Evolutionary conservation across 306 rosid species (phyloP).

Genomic region (Gastrolobium villosum): DNA sequence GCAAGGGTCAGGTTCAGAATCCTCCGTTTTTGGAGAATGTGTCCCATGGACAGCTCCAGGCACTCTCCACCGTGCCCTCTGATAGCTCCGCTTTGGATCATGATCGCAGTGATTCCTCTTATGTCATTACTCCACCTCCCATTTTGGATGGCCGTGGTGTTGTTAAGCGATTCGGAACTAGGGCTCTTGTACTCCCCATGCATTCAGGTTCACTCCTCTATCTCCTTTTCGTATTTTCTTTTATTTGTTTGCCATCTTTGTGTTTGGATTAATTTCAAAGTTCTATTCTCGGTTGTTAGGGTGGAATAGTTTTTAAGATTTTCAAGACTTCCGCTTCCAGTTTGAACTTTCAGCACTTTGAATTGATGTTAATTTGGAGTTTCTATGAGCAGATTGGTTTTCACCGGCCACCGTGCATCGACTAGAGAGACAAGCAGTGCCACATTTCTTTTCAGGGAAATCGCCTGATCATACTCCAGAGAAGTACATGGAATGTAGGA

Average conservation of each 20-base stretch:
- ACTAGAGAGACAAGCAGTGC: constrained; percentile 98
- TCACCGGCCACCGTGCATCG: constrained; percentile 91
- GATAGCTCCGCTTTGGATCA: constrained; percentile 78
- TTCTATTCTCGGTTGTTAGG: background rate
- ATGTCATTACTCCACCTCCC: constrained; percentile 78
- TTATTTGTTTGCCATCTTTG: background rate
- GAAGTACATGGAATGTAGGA: constrained; percentile 95
- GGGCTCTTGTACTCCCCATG: constrained; percentile 91
- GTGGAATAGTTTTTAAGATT: background rate
- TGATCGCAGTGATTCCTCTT: constrained; percentile 69
- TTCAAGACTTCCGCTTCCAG: background rate
- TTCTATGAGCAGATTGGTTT: constrained; percentile 87
- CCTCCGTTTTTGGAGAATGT: constrained; percentile 76
- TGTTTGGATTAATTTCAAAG: background rate
- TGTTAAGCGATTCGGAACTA: constrained; percentile 84
- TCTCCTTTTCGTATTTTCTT: background rate
- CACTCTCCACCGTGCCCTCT: constrained; percentile 78
- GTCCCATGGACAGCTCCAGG: constrained; percentile 97
- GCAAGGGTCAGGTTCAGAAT: constrained; percentile 56
- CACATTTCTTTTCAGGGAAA: constrained; percentile 93
- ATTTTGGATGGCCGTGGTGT: constrained; percentile 92
- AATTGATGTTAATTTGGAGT: constrained; percentile 37
- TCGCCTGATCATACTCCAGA: constrained; percentile 74
- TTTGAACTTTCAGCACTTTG: background rate
- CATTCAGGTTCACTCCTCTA: constrained; percentile 76